Base-by-base conservation (phyloP, 257 asterid genomes). In the Scutellaria baicalensis region DNA sequence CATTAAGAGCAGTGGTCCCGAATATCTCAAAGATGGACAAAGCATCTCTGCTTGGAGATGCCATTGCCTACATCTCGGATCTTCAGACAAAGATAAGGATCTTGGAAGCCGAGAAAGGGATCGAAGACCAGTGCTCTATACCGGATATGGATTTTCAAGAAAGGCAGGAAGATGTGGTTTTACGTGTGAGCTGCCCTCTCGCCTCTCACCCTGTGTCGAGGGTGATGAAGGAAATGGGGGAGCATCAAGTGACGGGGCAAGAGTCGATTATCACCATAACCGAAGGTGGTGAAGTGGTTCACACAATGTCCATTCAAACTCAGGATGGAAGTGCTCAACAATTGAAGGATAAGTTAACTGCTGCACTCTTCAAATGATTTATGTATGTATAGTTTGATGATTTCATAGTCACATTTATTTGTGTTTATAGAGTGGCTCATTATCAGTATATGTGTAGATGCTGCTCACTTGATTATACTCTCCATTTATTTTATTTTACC, bases 21-120 rank as follows among this genome's bases (percentile, higher is more conserved):
- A 92, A 88, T 45, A 90, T 92, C 64, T 89, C 98, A 9, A 92
- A 92, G 75, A 92, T 92, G 98, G 98, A 92, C 74, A 92, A 92
- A 78, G 97, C 98, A 0, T 90, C 97, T 45, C 79, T 90, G 17
- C 88, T 92, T 2, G 97, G 97, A 6, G 98, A 92, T 71, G 95
- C 98, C 9, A 90, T 92, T 52, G 84, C 91, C n/a, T 86, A 88
- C 42, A 92, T 92, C 45, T 83, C 95, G 0, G 97, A 92, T 75
- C 96, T 92, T 42, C 96, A 92, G 84, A 76, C 89, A 3, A 85
- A 79, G 86, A 83, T 92, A 52, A 77, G 88, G 79, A 17, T 66
- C 33, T 8, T 92, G 86, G 97, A 88, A 79, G 78, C 85, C 1
- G 98, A 90, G 77, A 85, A 77, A 70, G 96, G 84, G 70, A 72